Evolutionary conservation across 495 filamentous ascomycete species (phyloP), one percentile per base, ranked within the genome.

Genomic region (Aspergillus cavernicola): DNA sequence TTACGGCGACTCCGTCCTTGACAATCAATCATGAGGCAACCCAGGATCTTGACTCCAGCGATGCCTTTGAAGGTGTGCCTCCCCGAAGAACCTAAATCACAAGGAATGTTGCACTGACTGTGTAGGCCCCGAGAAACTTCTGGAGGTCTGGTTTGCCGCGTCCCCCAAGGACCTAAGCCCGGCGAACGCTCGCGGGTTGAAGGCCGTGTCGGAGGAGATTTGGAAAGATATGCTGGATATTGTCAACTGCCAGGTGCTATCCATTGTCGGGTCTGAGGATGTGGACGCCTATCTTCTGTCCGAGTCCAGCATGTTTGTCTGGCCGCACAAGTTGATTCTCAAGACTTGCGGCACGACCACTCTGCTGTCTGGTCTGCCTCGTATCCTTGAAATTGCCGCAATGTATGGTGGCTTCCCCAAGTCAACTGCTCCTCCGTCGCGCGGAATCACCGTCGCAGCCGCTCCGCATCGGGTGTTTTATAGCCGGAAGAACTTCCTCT

Each of bases 271-370:
- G 61, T 95, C 92, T n/a, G 90, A 96, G 56, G 83, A 95, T 70
- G 85, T 97, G 51, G 95, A 99, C 68, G 95, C 95, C 58, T 99
- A 99, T 62, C 82, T 99, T 28, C 82, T 99, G 46, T 97, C 93
- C 45, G 95, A 99, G 72, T 97, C 95, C 16, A 97, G 93, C 84
- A 76, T 99, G 92, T 99, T 99, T 68, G 91, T 99, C 59, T 99
- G 95, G 69, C 91, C 91, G 19, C 93, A 99, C 82, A 99, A 99
- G 76, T 76, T 99, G 42, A 95, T 99, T 58, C 78, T 99, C 39
- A 99, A 99, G 83, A 99, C 95, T 10, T 99, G 95, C 64, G 95
- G 95, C 46, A 99, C 95, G 6, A 99, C 95, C 4, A 99, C 95
- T 0, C 74, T 99, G 55, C 80, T 99, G 12, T 85, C 85, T 16